phyloP scores from a whole-genome alignment of 2,329 filamentous ascomycete species.

The Fusarium sp. region DNA sequence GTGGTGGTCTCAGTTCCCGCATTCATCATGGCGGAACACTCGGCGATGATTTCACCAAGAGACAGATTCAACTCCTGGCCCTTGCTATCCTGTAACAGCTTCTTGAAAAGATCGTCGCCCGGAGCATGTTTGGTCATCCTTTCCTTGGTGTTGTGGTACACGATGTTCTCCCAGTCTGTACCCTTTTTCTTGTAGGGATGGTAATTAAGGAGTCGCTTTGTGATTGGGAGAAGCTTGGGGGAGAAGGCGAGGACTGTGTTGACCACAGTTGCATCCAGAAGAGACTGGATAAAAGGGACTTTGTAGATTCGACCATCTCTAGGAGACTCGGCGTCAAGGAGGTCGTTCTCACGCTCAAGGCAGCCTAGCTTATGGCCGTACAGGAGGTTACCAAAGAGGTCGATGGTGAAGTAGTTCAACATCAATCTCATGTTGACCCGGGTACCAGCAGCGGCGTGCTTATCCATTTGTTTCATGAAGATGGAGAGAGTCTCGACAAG shows the following conservation, averaged over 20 bases:
- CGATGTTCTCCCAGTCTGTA: constrained; percentile 8
- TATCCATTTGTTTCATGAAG: background rate
- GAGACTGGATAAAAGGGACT: constrained; percentile 4
- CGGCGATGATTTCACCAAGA: constrained; percentile 2
- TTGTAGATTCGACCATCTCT: constrained; percentile 2
- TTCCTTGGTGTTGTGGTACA: constrained; percentile 3
- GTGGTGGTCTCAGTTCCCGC: constrained; percentile 18
- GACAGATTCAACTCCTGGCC: background rate
- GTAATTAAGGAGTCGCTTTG: background rate
- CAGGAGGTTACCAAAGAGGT: constrained; percentile 1
- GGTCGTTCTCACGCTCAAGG: constrained; percentile 13
- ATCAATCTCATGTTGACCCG: background rate
- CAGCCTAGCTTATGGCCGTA: constrained; percentile 2
- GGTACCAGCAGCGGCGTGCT: background rate
- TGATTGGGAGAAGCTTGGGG: background rate
- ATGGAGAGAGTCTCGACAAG: background rate
- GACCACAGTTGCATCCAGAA: background rate
- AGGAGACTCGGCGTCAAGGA: background rate
- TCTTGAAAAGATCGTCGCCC: background rate
- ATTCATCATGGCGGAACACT: constrained; percentile 11
- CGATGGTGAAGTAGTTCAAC: constrained; percentile 24
- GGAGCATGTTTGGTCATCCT: background rate
- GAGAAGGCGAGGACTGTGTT: background rate
- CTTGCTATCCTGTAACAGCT: background rate
- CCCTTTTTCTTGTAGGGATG: constrained; percentile 11